Evolutionary conservation across 108 stramenopile species (phyloP).

Genomic region (Skeletonema costatum): DNA sequence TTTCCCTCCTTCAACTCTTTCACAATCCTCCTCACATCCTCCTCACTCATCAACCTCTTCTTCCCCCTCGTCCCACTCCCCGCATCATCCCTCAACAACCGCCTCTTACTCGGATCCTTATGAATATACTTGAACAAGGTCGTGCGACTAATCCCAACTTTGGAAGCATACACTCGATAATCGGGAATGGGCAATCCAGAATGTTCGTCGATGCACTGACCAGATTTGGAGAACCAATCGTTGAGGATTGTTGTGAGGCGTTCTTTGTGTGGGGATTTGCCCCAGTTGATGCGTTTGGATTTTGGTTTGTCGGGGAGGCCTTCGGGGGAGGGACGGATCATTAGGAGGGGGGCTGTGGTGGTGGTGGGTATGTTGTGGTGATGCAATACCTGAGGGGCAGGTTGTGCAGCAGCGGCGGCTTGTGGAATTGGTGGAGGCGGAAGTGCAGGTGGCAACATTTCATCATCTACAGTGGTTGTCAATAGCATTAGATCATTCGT

Average conservation of each 20-base stretch:
- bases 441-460: background rate
- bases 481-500: background rate
- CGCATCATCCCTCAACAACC: background rate
- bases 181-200: background rate
- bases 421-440: background rate
- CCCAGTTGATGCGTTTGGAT: slow-evolving; percentile 14
- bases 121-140: slow-evolving; percentile 3
- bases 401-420: no score
- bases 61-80: slow-evolving; percentile 7
- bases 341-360: background rate
- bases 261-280: slow-evolving; percentile 15
- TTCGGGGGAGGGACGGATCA: background rate
- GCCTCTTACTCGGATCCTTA: background rate
- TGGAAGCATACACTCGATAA: slow-evolving; percentile 3
- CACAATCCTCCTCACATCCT: background rate
- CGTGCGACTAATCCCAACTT: slow-evolving; percentile 3
- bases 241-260: background rate
- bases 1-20: slow-evolving; percentile 6
- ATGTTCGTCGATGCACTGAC: background rate
- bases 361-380: background rate
- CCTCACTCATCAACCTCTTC: slow-evolving; percentile 7
- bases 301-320: slow-evolving; percentile 1
- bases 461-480: no score
- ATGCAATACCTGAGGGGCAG: no score
- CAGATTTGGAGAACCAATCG: slow-evolving; percentile 1